A percentile compares a stretch with the other conserved stretches of the same genome.
Conservation (phyloP, 805 yeast genomes). For the Wickerhamomyces chambardii region DNA sequence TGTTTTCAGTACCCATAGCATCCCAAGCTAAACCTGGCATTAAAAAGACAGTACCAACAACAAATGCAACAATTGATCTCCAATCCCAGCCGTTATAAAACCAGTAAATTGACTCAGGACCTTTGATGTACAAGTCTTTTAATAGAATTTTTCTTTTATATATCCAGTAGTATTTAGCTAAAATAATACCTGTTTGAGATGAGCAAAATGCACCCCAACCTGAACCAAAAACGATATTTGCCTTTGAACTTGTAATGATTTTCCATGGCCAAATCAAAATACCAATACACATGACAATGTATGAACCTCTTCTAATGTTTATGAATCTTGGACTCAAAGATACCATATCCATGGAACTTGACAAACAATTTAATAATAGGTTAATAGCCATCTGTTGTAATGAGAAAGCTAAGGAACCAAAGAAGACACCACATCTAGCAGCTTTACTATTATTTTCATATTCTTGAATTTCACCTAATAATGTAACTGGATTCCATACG, state of each 20-base stretch:
- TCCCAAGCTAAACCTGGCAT: slow-evolving; percentile 16
- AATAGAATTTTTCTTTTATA: slow-evolving; percentile 11
- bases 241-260: slow-evolving; percentile 16
- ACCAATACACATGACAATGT: slow-evolving; percentile 23
- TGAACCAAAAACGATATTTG: slow-evolving; percentile 13
- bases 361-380: slow-evolving; percentile 17
- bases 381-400: slow-evolving; percentile 22
- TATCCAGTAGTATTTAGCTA: slow-evolving; percentile 3
- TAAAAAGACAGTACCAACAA: slow-evolving; percentile 13
- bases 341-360: slow-evolving; percentile 23
- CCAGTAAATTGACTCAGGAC: slow-evolving; percentile 10
- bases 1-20: background rate
- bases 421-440: slow-evolving; percentile 22
- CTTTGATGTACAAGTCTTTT: slow-evolving; percentile 9
- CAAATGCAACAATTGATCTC: slow-evolving; percentile 14
- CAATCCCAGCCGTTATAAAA: slow-evolving; percentile 16
- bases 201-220: slow-evolving; percentile 16
- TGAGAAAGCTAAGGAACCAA: slow-evolving; percentile 17
- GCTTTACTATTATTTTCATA: slow-evolving; percentile 15
- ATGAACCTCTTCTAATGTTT: slow-evolving; percentile 21
- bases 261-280: slow-evolving; percentile 32
- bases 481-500: slow-evolving; percentile 21
- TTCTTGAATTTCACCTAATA: slow-evolving; percentile 10
- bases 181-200: slow-evolving; percentile 11
- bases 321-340: slow-evolving; percentile 24